phyloP scores from a whole-genome alignment of 805 yeast species.

The Yarrowia osloensis region DNA sequence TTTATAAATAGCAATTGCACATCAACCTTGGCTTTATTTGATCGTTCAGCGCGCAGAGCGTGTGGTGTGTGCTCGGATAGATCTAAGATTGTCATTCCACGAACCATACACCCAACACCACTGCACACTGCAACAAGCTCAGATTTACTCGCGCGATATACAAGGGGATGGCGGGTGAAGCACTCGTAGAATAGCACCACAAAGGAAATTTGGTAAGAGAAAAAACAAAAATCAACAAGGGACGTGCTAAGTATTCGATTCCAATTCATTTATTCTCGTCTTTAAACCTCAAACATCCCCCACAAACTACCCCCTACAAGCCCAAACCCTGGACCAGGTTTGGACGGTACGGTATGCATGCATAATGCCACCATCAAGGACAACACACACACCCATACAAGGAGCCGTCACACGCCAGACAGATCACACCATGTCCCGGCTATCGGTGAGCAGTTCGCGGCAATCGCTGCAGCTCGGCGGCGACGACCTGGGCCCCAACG shows the following conservation, averaged over 20 bases:
- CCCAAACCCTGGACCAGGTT: slow-evolving; percentile 16
- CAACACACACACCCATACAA: slow-evolving; percentile 17
- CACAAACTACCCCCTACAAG: neutral
- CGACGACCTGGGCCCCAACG: slow-evolving; percentile 23
- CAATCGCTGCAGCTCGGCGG: slow-evolving; percentile 23
- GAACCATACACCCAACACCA: neutral
- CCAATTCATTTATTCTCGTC: too few species aligned
- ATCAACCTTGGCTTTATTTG: neutral
- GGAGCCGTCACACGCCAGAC: neutral
- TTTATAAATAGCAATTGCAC: neutral
- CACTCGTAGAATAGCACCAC: too few species aligned
- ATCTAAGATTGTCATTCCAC: neutral
- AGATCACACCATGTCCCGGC: slow-evolving; percentile 21
- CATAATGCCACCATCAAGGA: slow-evolving; percentile 13
- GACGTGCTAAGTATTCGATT: too few species aligned
- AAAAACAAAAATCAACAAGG: neutral
- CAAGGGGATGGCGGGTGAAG: neutral
- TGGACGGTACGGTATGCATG: neutral
- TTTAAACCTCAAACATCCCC: too few species aligned
- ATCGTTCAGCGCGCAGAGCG: neutral
- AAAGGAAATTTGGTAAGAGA: too few species aligned
- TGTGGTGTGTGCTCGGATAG: neutral
- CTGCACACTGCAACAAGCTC: neutral
- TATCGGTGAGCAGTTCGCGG: slow-evolving; percentile 27
- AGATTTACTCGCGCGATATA: slow-evolving; percentile 14